Evolutionary conservation across 1,284 basidiomycete genomes (phyloP).

Genomic region (Moesziomyces parantarcticus): DNA sequence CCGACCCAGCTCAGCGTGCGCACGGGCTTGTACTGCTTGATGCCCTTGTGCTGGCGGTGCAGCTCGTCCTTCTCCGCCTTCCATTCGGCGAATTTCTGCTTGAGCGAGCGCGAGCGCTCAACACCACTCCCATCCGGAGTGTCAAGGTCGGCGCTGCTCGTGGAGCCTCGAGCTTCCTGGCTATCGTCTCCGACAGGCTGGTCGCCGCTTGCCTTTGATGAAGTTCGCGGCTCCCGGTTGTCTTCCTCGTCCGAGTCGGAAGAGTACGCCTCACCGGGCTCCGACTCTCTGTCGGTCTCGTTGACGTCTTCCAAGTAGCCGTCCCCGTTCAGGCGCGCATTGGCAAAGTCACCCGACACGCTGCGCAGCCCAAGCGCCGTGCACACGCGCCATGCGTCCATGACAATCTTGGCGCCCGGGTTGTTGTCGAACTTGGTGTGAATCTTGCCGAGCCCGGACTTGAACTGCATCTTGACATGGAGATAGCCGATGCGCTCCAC

Average conservation of each 20-base stretch:
- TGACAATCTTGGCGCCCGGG: conserved; percentile 35
- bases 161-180: neutral
- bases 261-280: neutral
- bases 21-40: conserved; percentile 48
- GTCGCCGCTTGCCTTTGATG: neutral
- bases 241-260: neutral
- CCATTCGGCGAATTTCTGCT: conserved; percentile 46
- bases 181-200: neutral
- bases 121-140: conserved; percentile 19
- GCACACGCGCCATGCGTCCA: conserved; percentile 51
- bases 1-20: conserved; percentile 47
- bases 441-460: conserved; percentile 48
- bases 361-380: conserved; percentile 37
- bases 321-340: conserved; percentile 6
- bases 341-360: conserved; percentile 44
- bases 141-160: neutral
- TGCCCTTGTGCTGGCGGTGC: conserved; percentile 45
- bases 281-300: neutral
- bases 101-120: conserved; percentile 14
- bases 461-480: conserved; percentile 48
- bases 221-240: too few species aligned
- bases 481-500: conserved; percentile 39
- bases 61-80: conserved; percentile 44
- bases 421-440: conserved; percentile 45
- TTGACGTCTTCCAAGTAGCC: conserved; percentile 19